phyloP scores from a whole-genome alignment of 2,329 filamentous ascomycete species.

The Zasmidium angulare region DNA sequence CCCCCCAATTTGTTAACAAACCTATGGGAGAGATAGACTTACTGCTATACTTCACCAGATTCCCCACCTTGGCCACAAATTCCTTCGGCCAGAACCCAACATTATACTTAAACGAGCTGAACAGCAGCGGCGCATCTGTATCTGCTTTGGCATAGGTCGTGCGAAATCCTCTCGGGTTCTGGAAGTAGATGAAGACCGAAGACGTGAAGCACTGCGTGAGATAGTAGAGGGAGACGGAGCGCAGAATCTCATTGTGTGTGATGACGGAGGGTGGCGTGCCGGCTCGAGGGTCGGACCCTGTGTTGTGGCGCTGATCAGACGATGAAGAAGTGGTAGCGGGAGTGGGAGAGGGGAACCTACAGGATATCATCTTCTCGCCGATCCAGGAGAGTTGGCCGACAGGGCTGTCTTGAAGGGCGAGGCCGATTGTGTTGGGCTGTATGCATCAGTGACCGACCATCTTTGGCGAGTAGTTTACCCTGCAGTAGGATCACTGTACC shows the following conservation, averaged over 20 bases:
- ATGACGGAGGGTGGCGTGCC: constrained; percentile 30
- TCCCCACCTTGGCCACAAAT: constrained; percentile 30
- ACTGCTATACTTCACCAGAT: constrained; percentile 37
- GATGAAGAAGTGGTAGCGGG: not conserved
- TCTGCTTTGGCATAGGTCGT: constrained; percentile 33
- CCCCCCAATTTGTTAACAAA: too few relatives aligned
- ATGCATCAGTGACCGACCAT: too few relatives aligned
- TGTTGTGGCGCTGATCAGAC: not conserved
- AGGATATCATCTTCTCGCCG: constrained; percentile 38
- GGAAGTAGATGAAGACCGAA: constrained; percentile 39
- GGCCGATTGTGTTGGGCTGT: constrained; percentile 41
- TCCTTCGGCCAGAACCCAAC: constrained; percentile 29
- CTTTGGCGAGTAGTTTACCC: too few relatives aligned
- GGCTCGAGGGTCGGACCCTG: constrained; percentile 26
- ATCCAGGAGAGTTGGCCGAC: constrained; percentile 46
- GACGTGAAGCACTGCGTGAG: constrained; percentile 40
- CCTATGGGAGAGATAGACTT: too few relatives aligned
- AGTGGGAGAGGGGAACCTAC: not conserved
- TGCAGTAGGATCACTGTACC: constrained; percentile 11
- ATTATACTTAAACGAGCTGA: constrained; percentile 16
- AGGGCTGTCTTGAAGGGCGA: constrained; percentile 43
- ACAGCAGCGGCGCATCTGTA: constrained; percentile 14
- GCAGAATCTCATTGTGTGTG: constrained; percentile 25
- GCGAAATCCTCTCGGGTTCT: constrained; percentile 38
- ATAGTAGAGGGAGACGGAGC: constrained; percentile 38